phyloP scores from a whole-genome alignment of 2,329 filamentous ascomycete genomes.

The Cladosporium sp. region DNA sequence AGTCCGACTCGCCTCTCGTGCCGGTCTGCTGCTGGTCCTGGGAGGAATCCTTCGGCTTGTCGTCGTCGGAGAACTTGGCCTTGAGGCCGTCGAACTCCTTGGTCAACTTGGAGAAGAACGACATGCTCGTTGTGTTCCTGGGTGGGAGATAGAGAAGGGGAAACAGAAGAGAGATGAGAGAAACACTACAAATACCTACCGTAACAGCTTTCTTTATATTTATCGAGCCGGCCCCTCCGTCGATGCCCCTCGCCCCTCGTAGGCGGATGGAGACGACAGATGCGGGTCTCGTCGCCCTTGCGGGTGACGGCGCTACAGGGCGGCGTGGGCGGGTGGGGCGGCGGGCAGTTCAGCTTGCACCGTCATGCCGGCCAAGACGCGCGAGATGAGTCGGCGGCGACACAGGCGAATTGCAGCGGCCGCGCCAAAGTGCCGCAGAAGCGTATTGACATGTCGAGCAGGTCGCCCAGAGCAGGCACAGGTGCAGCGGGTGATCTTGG shows the following conservation, averaged over 20 bases:
- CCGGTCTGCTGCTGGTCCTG: conserved; percentile 25
- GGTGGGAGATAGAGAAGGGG: neutral
- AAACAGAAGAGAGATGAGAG: neutral
- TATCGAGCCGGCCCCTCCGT: conserved; percentile 5
- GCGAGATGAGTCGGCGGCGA: conserved; percentile 1
- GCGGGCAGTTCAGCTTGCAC: conserved; percentile 6
- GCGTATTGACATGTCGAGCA: conserved; percentile 1
- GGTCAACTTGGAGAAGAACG: conserved; percentile 43
- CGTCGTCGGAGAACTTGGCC: conserved; percentile 24
- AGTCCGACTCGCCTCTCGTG: conserved; percentile 11
- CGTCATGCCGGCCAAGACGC: conserved; percentile 10
- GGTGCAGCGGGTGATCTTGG: neutral
- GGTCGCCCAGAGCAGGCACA: conserved; percentile 1
- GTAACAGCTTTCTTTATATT: conserved; percentile 11
- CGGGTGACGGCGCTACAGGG: neutral
- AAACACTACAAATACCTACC: neutral
- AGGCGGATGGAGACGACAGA: neutral
- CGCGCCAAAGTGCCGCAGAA: neutral
- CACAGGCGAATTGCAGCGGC: conserved; percentile 3
- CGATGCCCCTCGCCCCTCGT: neutral
- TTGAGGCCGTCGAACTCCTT: conserved; percentile 39
- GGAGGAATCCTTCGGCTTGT: conserved; percentile 24
- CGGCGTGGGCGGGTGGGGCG: conserved; percentile 8
- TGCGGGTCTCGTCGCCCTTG: neutral
- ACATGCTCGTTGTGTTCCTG: conserved; percentile 27